Evolutionary conservation across 1,284 basidiomycete species (phyloP).

Genomic region (Pseudozyma hubeiensis): DNA sequence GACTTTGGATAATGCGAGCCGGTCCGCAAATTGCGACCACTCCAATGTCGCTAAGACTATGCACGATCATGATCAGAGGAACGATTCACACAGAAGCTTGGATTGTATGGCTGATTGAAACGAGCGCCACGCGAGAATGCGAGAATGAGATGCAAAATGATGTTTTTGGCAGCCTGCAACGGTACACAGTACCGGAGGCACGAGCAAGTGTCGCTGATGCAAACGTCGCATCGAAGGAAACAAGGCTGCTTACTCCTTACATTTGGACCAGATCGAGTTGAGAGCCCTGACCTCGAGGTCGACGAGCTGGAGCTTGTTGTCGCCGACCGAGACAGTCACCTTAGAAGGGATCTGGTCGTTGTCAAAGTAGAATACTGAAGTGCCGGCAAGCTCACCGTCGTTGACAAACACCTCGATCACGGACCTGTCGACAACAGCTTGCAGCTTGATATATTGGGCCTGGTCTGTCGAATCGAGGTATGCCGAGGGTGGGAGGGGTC

Average conservation of each 20-base stretch:
- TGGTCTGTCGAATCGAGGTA: conserved; percentile 20
- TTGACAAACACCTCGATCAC: conserved; percentile 68
- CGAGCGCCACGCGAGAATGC: too few species aligned
- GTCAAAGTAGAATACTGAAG: conserved; percentile 54
- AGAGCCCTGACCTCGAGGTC: conserved; percentile 46
- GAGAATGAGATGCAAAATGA: too few species aligned
- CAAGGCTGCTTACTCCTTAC: conserved; percentile 16
- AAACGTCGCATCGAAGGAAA: background rate
- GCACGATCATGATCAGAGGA: too few species aligned
- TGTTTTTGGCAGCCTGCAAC: too few species aligned
- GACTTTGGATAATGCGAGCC: too few species aligned
- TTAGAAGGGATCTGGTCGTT: conserved; percentile 42
- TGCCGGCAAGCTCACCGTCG: conserved; percentile 53
- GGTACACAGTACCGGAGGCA: background rate
- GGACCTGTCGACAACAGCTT: conserved; percentile 64
- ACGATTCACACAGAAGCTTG: too few species aligned
- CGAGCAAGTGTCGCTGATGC: background rate
- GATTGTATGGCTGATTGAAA: too few species aligned
- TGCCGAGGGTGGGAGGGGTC: conserved; percentile 28
- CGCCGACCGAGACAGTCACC: conserved; percentile 42
- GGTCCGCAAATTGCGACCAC: too few species aligned
- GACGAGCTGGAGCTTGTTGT: conserved; percentile 38
- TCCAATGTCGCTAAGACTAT: too few species aligned
- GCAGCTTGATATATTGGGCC: conserved; percentile 40
- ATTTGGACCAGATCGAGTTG: conserved; percentile 43